phyloP scores from a whole-genome alignment of 2,329 filamentous ascomycete genomes.

The Cercospora sp. region DNA sequence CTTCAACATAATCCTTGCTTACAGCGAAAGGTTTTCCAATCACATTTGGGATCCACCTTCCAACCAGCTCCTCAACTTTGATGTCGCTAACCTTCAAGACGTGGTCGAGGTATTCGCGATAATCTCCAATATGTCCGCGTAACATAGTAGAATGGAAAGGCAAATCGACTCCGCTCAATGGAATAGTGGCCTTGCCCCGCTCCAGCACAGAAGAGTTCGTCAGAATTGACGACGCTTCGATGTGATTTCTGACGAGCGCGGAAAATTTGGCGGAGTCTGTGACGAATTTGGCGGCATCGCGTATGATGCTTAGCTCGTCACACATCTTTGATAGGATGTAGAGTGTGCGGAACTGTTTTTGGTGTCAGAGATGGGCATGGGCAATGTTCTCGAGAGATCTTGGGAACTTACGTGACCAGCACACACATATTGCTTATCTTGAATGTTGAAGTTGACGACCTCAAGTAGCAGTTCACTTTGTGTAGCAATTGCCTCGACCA shows the following conservation, averaged over 20 bases:
- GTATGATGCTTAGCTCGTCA: not conserved
- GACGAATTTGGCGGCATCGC: not conserved
- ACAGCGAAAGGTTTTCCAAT: not conserved
- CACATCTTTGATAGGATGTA: not conserved
- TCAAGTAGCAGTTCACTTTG: not conserved
- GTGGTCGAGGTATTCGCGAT: not conserved
- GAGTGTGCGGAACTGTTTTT: not conserved
- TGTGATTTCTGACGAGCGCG: not conserved
- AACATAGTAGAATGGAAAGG: not conserved
- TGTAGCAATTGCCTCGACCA: not conserved
- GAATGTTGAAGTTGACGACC: not conserved
- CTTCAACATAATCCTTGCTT: not conserved
- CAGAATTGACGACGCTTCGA: not conserved
- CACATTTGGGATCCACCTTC: not conserved
- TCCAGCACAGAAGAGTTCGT: not conserved
- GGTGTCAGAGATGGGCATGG: no score
- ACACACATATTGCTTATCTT: not conserved
- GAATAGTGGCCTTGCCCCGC: not conserved
- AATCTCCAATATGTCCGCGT: not conserved
- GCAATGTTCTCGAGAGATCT: no score
- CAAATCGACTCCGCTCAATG: not conserved
- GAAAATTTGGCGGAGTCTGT: not conserved
- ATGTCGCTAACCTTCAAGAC: not conserved
- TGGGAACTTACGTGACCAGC: not conserved
- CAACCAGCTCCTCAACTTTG: not conserved